A percentile compares a stretch with the other conserved stretches of the same genome.
phyloP scores from a whole-genome alignment of 2,329 filamentous ascomycete species.

The Neospermospora avenae region DNA sequence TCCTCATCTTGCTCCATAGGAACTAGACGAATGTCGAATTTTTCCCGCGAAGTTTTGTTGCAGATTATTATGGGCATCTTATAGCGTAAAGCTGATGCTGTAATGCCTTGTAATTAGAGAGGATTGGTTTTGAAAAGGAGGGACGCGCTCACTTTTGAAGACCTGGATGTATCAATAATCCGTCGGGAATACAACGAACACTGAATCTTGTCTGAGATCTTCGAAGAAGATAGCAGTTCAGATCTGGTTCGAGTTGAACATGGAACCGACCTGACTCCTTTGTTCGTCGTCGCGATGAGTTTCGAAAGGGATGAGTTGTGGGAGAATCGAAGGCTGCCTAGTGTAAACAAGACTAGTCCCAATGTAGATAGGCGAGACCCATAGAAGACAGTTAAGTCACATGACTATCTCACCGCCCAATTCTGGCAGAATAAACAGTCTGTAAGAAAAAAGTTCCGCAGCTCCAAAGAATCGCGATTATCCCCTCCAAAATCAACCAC shows the following conservation, averaged over 20 bases:
- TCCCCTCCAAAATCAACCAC: background rate
- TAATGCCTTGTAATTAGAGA: too few relatives aligned
- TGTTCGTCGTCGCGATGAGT: background rate
- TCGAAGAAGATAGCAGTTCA: background rate
- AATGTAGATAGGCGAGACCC: background rate
- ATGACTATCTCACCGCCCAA: background rate
- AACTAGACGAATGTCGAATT: background rate
- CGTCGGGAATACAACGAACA: too few relatives aligned
- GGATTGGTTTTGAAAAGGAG: too few relatives aligned
- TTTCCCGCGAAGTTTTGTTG: too few relatives aligned
- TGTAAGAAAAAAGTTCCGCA: conserved; percentile 1
- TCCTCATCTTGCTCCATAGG: background rate
- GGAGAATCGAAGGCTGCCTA: background rate
- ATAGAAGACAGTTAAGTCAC: background rate
- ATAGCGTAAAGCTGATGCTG: background rate
- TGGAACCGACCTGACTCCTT: background rate
- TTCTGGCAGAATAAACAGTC: background rate
- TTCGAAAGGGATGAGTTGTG: background rate
- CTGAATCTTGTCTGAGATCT: too few relatives aligned
- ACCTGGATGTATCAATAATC: too few relatives aligned
- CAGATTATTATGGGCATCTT: background rate
- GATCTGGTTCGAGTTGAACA: background rate
- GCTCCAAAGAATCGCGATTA: background rate
- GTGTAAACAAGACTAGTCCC: background rate
- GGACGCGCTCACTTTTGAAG: too few relatives aligned